Percentiles rank a stretch among this genome's conserved stretches.
These are phyloP conservation scores for Sporisorium exsertum DNA, from an alignment of 1,284 basidiomycete genomes.

Conservation along the genomic window DNA sequence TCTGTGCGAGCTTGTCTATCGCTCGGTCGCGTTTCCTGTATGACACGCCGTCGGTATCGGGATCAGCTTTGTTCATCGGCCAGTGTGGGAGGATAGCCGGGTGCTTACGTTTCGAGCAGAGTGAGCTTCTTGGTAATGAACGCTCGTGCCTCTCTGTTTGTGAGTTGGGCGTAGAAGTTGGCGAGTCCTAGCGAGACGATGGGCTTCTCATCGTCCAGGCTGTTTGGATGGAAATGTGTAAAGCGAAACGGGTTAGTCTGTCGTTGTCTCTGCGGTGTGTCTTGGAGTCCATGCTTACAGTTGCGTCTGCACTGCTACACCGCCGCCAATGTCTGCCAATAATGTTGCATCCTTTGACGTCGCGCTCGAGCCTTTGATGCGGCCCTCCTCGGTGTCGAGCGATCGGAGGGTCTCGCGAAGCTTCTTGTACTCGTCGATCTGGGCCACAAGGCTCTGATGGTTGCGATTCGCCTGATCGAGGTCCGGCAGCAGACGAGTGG, in stretches of 20 bases:
- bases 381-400: constrained; percentile 17
- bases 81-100: not conserved
- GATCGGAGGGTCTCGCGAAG: constrained; percentile 29
- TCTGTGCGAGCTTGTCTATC: constrained; percentile 48
- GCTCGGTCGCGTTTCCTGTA: constrained; percentile 32
- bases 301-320: constrained; percentile 29
- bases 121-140: constrained; percentile 49
- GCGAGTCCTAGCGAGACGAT: constrained; percentile 43
- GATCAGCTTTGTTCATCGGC: constrained; percentile 2
- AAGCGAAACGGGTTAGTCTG: not conserved
- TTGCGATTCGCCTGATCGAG: constrained; percentile 41
- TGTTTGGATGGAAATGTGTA: not conserved
- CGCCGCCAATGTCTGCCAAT: constrained; percentile 33
- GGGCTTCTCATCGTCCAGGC: constrained; percentile 32
- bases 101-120: constrained; percentile 32
- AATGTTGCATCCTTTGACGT: not conserved
- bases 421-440: constrained; percentile 46
- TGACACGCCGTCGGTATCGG: not conserved
- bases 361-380: not conserved
- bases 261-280: not conserved
- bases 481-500: constrained; percentile 41
- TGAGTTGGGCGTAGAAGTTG: constrained; percentile 49
- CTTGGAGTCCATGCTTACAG: not conserved
- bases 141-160: constrained; percentile 45
- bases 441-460: constrained; percentile 30